Evolutionary conservation across 805 yeast species (phyloP).

Genomic region (Hanseniaspora nectarophila): DNA sequence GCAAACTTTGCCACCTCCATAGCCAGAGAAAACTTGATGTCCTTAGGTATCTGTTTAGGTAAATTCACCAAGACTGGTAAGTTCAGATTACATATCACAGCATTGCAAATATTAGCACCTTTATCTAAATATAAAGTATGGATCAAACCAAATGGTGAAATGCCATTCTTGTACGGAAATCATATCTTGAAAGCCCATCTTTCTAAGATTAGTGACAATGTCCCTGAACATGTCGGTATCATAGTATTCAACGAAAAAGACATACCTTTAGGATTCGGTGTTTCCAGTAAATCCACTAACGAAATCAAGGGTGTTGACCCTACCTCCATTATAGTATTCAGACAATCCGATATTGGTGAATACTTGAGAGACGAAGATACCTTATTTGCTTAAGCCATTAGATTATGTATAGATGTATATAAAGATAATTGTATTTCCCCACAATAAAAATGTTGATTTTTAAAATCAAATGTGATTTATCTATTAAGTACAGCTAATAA

Average conservation of each 20-base stretch:
- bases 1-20: slow-evolving; percentile 84
- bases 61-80: slow-evolving; percentile 96
- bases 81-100: slow-evolving; percentile 88
- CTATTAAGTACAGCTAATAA: too few species aligned
- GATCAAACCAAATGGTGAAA: slow-evolving; percentile 95
- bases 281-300: slow-evolving; percentile 78
- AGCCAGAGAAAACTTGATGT: slow-evolving; percentile 80
- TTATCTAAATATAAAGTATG: slow-evolving; percentile 88
- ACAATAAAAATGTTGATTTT: too few species aligned
- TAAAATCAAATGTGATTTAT: too few species aligned
- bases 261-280: slow-evolving; percentile 90
- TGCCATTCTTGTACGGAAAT: slow-evolving; percentile 95
- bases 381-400: slow-evolving; percentile 52
- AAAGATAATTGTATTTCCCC: background rate
- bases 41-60: slow-evolving; percentile 86
- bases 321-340: slow-evolving; percentile 84
- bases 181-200: slow-evolving; percentile 93
- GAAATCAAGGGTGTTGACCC: slow-evolving; percentile 86
- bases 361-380: slow-evolving; percentile 97
- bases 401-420: background rate
- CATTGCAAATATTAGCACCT: slow-evolving; percentile 68
- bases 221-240: slow-evolving; percentile 96
- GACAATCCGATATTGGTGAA: slow-evolving; percentile 97
- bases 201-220: slow-evolving; percentile 93
- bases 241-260: slow-evolving; percentile 84